phyloP scores from a whole-genome alignment of 1,284 basidiomycete species.

The Termitomyces sp. region DNA sequence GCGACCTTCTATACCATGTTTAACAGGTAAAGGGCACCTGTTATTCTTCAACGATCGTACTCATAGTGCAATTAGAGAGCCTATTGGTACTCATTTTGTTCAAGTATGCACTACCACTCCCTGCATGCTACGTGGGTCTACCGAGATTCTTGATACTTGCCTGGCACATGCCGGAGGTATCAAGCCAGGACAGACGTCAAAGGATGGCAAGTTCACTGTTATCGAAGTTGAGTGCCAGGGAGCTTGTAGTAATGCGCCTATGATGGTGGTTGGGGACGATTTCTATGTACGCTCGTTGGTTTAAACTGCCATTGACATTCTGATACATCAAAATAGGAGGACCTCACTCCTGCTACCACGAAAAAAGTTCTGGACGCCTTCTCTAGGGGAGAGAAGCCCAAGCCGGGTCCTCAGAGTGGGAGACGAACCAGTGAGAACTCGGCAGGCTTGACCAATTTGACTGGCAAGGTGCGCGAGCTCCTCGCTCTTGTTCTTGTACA shows the following conservation, averaged over 20 bases:
- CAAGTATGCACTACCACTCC: constrained; percentile 99
- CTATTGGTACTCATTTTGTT: constrained; percentile 91
- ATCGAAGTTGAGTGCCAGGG: constrained; percentile 98
- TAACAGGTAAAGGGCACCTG: constrained; percentile 63
- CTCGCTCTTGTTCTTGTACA: background rate
- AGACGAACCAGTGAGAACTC: constrained; percentile 88
- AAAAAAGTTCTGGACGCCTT: constrained; percentile 87
- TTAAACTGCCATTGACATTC: constrained; percentile 6
- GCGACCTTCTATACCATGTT: constrained; percentile 99
- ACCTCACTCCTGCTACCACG: constrained; percentile 89
- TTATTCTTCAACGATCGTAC: background rate
- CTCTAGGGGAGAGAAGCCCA: constrained; percentile 81
- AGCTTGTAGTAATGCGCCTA: constrained; percentile 98
- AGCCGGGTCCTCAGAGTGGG: constrained; percentile 88
- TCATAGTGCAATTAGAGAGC: constrained; percentile 57
- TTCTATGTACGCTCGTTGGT: constrained; percentile 70
- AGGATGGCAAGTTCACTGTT: constrained; percentile 95
- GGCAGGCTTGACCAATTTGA: constrained; percentile 81
- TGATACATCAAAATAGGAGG: constrained; percentile 61
- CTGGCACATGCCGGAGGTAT: constrained; percentile 81
- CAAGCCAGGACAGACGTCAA: constrained; percentile 87
- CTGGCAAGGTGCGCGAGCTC: constrained; percentile 58
- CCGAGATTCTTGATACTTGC: constrained; percentile 84
- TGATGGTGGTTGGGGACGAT: constrained; percentile 95
- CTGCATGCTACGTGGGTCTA: constrained; percentile 94